A percentile compares a stretch with the other conserved stretches of the same genome.
Conservation (phyloP, 1,284 basidiomycete genomes). For the Sanghuangporus sanghuang region DNA sequence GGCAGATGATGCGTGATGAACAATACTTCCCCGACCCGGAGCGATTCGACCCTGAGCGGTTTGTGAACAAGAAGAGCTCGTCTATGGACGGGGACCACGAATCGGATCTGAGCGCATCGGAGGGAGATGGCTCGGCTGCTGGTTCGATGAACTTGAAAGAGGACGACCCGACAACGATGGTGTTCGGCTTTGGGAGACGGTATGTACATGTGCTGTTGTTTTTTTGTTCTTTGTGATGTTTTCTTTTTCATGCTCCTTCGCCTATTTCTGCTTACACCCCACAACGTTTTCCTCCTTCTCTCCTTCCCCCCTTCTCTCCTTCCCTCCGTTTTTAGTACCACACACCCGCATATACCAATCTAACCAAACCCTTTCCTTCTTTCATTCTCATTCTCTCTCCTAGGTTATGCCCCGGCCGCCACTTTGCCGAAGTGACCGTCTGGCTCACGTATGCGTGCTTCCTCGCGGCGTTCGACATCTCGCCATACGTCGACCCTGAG, state of each 20-base stretch:
- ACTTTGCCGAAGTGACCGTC: slow-evolving; percentile 18
- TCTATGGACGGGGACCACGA: neutral
- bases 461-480: slow-evolving; percentile 21
- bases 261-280: neutral
- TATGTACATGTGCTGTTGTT: neutral
- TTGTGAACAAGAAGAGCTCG: neutral
- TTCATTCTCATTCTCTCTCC: neutral
- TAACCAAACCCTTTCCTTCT: neutral
- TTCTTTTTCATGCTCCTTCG: neutral
- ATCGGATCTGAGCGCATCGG: neutral
- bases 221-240: neutral
- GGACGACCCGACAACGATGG: slow-evolving; percentile 7
- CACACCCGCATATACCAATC: neutral
- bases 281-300: neutral
- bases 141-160: neutral
- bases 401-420: slow-evolving; percentile 21
- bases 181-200: slow-evolving; percentile 15
- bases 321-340: neutral
- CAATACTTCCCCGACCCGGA: slow-evolving; percentile 17
- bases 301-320: neutral
- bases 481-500: slow-evolving; percentile 3
- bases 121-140: neutral
- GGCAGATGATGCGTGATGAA: slow-evolving; percentile 21
- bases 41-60: slow-evolving; percentile 19
- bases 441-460: slow-evolving; percentile 21